Percentiles rank a stretch among this genome's conserved stretches.
These are phyloP conservation scores for Rhododendron vialii DNA, from an alignment of 148 eudicot species.

Conservation along the genomic window DNA sequence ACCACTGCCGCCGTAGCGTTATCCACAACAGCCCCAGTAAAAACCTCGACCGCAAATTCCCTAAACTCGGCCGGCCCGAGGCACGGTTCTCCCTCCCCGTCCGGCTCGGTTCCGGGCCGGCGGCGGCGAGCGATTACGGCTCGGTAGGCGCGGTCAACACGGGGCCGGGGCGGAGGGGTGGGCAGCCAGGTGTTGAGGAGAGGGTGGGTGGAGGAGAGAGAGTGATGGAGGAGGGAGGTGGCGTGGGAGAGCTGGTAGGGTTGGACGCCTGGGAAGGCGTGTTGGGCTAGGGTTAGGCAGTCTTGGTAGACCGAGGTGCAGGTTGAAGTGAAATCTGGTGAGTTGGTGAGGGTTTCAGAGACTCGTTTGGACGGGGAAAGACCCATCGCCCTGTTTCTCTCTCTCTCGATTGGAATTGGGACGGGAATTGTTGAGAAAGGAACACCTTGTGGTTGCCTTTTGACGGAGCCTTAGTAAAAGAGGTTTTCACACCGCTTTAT, in stretches of 20 bases:
- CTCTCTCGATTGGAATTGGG: neutral
- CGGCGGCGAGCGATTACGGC: neutral
- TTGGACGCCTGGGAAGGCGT: conserved; percentile 52
- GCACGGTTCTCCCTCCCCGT: neutral
- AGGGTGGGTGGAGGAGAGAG: conserved; percentile 44
- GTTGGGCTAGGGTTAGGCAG: conserved; percentile 43
- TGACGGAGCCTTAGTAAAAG: no score
- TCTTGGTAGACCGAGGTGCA: conserved; percentile 51
- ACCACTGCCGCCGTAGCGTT: conserved; percentile 35
- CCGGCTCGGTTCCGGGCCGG: neutral
- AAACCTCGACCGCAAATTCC: conserved; percentile 51
- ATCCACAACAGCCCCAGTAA: conserved; percentile 41
- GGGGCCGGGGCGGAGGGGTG: conserved; percentile 53
- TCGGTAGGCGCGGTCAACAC: conserved; percentile 46
- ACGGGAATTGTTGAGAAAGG: neutral
- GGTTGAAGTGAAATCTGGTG: conserved; percentile 54
- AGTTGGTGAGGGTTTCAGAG: conserved; percentile 26
- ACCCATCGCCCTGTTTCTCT: conserved; percentile 37
- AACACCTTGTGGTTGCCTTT: no score
- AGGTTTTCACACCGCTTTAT: no score
- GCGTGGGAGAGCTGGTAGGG: conserved; percentile 82
- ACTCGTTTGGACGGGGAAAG: conserved; percentile 59
- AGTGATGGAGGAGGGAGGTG: conserved; percentile 46
- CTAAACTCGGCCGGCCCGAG: conserved; percentile 38
- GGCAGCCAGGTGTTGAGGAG: conserved; percentile 53